A percentile compares a stretch with the other conserved stretches of the same genome.
These are phyloP conservation scores for Hortaea sp. DNA, from an alignment of 2,329 filamentous ascomycete species.

Conservation along the genomic window DNA sequence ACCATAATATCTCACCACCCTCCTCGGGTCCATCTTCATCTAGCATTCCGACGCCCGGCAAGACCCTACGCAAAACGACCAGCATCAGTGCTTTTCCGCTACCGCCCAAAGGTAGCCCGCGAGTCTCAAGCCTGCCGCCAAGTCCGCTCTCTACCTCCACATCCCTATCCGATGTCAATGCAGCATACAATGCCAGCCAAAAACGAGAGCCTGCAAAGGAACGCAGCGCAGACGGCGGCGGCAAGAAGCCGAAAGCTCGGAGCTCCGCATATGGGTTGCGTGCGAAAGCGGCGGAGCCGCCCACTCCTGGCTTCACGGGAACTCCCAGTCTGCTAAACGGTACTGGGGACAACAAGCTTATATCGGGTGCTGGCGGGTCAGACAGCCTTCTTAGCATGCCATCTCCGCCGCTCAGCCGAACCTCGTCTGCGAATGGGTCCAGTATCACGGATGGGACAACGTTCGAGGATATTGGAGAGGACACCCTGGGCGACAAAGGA, in stretches of 20 bases:
- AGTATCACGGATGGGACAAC: constrained; percentile 85
- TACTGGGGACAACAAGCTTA: constrained; percentile 65
- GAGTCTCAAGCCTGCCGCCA: constrained; percentile 50
- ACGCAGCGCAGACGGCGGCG: constrained; percentile 18
- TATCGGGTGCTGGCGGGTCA: constrained; percentile 53
- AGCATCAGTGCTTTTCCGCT: constrained; percentile 93
- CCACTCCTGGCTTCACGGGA: constrained; percentile 33
- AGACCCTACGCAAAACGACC: constrained; percentile 71
- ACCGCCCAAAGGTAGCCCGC: constrained; percentile 59
- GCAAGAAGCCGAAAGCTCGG: constrained; percentile 19
- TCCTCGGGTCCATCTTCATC: constrained; percentile 7
- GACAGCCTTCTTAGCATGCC: constrained; percentile 67
- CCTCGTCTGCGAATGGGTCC: constrained; percentile 84
- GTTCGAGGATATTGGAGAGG: constrained; percentile 68
- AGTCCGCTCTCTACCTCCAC: constrained; percentile 42
- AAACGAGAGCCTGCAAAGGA: constrained; percentile 22
- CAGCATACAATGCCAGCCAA: constrained; percentile 21
- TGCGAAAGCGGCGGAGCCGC: constrained; percentile 34
- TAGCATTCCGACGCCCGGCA: constrained; percentile 36
- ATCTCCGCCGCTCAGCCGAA: constrained; percentile 79
- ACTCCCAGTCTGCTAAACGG: constrained; percentile 69
- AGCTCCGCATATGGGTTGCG: constrained; percentile 36
- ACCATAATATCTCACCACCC: constrained; percentile 1
- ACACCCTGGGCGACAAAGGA: constrained; percentile 30
- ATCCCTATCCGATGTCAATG: constrained; percentile 24